Evolutionary conservation across 768 basidiomycete species (phyloP).

Genomic region (Termitomyces sp.): DNA sequence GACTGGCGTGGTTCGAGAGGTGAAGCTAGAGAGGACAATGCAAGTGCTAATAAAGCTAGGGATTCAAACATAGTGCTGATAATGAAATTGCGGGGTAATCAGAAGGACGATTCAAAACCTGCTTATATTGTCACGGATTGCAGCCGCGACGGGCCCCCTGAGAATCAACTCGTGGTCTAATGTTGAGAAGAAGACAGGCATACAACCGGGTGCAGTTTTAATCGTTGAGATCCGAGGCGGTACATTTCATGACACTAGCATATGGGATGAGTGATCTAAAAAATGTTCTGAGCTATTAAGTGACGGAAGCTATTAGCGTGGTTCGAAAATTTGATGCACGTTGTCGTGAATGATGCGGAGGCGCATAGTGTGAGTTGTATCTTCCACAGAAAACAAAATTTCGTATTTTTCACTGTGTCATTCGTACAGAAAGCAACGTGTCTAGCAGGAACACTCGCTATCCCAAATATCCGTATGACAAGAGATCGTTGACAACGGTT

Average conservation of each 20-base stretch:
- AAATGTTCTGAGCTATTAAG: background rate
- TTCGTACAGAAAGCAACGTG: background rate
- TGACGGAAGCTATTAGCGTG: background rate
- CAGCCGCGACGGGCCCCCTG: background rate
- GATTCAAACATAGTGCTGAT: constrained; percentile 11
- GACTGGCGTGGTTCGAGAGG: constrained; percentile 15
- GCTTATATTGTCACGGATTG: background rate
- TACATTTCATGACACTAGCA: background rate
- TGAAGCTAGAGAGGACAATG: constrained; percentile 16
- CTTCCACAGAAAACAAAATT: background rate
- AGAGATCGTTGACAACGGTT: too few relatives aligned
- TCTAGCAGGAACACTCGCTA: too few relatives aligned
- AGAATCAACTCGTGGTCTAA: background rate
- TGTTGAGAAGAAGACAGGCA: background rate
- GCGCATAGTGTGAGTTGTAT: background rate
- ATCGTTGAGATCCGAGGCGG: background rate
- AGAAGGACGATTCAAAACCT: background rate
- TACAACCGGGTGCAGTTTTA: background rate
- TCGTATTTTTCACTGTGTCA: background rate
- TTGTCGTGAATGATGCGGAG: background rate
- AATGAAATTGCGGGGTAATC: background rate
- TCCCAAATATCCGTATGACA: too few relatives aligned
- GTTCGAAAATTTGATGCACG: background rate
- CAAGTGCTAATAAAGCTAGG: constrained; percentile 11
- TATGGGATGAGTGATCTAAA: background rate